phyloP scores from a whole-genome alignment of 116 monocot genomes.

The Cymodocea nodosa region DNA sequence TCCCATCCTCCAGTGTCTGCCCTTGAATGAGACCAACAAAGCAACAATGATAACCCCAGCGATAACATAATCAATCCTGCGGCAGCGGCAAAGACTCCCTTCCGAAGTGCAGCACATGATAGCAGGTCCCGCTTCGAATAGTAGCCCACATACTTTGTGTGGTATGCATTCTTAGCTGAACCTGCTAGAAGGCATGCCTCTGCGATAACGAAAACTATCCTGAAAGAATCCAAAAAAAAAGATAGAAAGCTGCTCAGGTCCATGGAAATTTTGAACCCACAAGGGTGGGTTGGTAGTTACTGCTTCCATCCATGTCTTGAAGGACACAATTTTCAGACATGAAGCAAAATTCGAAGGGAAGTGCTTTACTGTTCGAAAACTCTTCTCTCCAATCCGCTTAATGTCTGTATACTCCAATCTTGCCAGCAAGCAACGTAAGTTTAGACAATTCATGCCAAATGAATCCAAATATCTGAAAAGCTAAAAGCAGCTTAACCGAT shows the following conservation, averaged over 20 bases:
- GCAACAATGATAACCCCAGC: slow-evolving; percentile 27
- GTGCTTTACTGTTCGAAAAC: too few species aligned
- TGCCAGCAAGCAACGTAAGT: too few species aligned
- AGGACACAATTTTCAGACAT: too few species aligned
- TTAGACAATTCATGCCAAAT: too few species aligned
- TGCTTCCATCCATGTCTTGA: too few species aligned
- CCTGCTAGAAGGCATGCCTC: slow-evolving; percentile 83
- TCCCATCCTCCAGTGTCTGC: slow-evolving; percentile 63
- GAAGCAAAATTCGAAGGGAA: too few species aligned
- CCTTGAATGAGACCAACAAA: slow-evolving; percentile 54
- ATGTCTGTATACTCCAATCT: too few species aligned
- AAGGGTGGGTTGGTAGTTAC: too few species aligned
- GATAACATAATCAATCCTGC: slow-evolving; percentile 56
- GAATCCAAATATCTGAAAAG: too few species aligned
- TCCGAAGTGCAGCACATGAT: slow-evolving; percentile 59
- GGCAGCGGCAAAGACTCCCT: slow-evolving; percentile 82
- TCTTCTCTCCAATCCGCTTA: too few species aligned
- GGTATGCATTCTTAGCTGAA: slow-evolving; percentile 92
- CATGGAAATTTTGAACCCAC: not conserved
- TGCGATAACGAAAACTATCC: slow-evolving; percentile 71
- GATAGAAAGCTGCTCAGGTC: not conserved
- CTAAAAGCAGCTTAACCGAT: too few species aligned
- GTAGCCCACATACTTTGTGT: slow-evolving; percentile 83
- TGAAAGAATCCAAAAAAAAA: slow-evolving; percentile 9
- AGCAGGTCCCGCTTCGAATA: slow-evolving; percentile 45